Conservation (phyloP, 2,329 filamentous ascomycete species). For the Nannizzia gypsea region DNA sequence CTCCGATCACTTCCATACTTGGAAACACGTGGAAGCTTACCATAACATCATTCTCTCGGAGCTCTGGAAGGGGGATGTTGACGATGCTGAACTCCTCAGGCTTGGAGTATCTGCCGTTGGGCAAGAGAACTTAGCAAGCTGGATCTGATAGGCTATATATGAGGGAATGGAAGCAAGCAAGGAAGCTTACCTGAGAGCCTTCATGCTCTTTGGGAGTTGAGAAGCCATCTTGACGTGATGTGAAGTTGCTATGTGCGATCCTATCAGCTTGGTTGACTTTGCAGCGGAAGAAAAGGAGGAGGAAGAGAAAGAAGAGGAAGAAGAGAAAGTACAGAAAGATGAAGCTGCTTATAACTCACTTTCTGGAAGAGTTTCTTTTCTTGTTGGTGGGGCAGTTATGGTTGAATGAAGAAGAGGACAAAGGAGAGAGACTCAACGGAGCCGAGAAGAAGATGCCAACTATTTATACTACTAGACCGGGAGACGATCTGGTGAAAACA, state of each 20-base stretch:
- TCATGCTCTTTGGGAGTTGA: conserved; percentile 44
- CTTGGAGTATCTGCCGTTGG: conserved; percentile 44
- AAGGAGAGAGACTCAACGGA: neutral
- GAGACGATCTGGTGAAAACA: neutral
- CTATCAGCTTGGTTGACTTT: neutral
- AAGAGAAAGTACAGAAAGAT: neutral
- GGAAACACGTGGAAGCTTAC: conserved; percentile 21
- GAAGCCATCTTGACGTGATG: conserved; percentile 22
- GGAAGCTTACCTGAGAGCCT: conserved; percentile 46
- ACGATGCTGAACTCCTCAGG: conserved; percentile 51
- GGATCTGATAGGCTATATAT: neutral
- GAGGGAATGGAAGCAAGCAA: neutral
- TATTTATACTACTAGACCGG: neutral
- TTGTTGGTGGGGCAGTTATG: neutral
- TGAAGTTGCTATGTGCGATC: neutral
- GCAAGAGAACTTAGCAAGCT: neutral
- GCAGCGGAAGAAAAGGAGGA: neutral
- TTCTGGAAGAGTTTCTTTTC: neutral
- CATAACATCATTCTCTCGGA: conserved; percentile 49
- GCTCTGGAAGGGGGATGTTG: conserved; percentile 48
- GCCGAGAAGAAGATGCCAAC: neutral
- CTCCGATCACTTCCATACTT: neutral
- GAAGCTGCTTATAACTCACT: conserved; percentile 5
- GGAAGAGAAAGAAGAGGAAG: neutral
- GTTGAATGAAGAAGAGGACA: neutral